Conservation (phyloP, 2,329 filamentous ascomycete genomes). For the Aureobasidium melanogenum region DNA sequence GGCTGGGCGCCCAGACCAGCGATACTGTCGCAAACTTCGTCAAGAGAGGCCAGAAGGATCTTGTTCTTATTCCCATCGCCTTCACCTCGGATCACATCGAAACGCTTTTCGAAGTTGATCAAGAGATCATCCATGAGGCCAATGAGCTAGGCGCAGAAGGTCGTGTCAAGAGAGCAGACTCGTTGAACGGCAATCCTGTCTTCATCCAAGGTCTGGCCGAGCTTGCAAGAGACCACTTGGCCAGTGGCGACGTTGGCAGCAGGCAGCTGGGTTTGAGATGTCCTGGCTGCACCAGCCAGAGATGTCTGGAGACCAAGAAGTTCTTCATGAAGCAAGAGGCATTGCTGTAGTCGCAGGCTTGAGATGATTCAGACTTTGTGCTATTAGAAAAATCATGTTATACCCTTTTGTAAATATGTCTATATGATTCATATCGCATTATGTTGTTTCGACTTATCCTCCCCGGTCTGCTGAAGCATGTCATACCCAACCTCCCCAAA, state of each 20-base stretch:
- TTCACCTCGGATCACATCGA: conserved; percentile 99
- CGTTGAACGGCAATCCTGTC: conserved; percentile 78
- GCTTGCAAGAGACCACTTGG: conserved; percentile 71
- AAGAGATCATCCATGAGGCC: conserved; percentile 87
- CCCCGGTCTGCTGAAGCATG: not conserved
- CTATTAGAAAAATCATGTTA: not conserved
- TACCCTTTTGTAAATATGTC: not conserved
- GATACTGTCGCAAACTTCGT: conserved; percentile 83
- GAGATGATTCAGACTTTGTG: not conserved
- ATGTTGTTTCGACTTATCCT: not conserved
- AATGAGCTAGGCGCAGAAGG: conserved; percentile 59
- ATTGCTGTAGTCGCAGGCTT: conserved; percentile 5
- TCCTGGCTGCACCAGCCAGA: conserved; percentile 84
- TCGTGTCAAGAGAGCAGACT: conserved; percentile 75
- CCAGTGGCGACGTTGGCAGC: conserved; percentile 62
- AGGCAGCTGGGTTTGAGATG: conserved; percentile 84
- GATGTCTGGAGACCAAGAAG: conserved; percentile 68
- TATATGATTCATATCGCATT: not conserved
- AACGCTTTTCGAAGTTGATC: conserved; percentile 86
- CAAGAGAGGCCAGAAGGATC: conserved; percentile 80
- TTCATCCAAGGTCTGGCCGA: conserved; percentile 89
- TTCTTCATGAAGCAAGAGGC: conserved; percentile 43
- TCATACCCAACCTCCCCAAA: not conserved
- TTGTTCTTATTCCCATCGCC: conserved; percentile 87
- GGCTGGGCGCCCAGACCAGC: conserved; percentile 89